phyloP scores from a whole-genome alignment of 306 rosid genomes.

The Gynostemma pentaphyllum region DNA sequence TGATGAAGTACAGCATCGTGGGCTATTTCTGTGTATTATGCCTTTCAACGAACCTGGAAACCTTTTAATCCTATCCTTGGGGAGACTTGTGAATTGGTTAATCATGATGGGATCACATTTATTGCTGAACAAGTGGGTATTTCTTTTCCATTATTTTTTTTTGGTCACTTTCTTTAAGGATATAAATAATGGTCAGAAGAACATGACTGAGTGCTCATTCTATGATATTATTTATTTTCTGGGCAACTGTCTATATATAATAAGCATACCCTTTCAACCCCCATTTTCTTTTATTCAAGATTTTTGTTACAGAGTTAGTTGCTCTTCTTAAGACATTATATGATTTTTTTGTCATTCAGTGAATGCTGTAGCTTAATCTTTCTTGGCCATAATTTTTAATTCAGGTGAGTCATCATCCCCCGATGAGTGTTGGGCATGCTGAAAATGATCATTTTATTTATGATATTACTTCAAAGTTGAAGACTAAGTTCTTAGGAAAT shows the following conservation, averaged over 20 bases:
- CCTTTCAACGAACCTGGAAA: conserved; percentile 93
- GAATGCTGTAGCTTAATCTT: background rate
- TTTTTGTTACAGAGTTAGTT: background rate
- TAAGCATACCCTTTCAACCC: background rate
- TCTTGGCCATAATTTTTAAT: background rate
- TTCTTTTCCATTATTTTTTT: too few relatives aligned
- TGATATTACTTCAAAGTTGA: conserved; percentile 70
- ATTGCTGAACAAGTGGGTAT: conserved; percentile 91
- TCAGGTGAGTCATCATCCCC: conserved; percentile 87
- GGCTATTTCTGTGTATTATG: conserved; percentile 89
- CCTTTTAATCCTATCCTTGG: conserved; percentile 97
- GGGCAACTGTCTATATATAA: background rate
- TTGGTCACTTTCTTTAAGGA: background rate
- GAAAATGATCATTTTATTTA: conserved; percentile 74
- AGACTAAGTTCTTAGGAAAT: conserved; percentile 76
- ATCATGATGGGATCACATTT: conserved; percentile 65
- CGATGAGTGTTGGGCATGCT: conserved; percentile 79
- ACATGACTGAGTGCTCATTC: background rate
- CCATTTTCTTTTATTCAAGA: background rate
- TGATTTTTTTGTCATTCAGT: background rate
- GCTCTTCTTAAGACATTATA: background rate
- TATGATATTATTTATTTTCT: background rate
- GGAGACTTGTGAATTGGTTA: conserved; percentile 75
- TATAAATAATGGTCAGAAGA: too few relatives aligned
- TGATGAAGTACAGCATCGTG: conserved; percentile 84